phyloP scores from a whole-genome alignment of 2,329 filamentous ascomycete species.

The Aureobasidium pullulans region DNA sequence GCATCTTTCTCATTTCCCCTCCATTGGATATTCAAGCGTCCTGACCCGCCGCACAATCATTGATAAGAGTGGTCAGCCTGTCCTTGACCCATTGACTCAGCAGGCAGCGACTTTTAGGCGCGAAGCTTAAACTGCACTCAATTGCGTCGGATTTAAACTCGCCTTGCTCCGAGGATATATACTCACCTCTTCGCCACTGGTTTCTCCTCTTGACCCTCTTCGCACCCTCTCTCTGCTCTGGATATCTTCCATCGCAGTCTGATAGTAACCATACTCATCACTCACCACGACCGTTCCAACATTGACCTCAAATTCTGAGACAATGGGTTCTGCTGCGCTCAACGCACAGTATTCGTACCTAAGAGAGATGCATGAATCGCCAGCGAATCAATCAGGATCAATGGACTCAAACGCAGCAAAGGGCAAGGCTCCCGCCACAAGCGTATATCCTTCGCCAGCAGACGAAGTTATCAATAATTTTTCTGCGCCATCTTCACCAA shows the following conservation, averaged over 20 bases:
- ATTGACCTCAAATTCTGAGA: not conserved
- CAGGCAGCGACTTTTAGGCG: conserved; percentile 13
- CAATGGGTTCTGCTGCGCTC: conserved; percentile 9
- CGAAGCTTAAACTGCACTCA: conserved; percentile 6
- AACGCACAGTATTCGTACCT: conserved; percentile 2
- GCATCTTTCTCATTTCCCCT: not conserved
- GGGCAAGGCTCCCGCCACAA: conserved; percentile 1
- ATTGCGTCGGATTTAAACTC: conserved; percentile 9
- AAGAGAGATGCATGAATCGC: conserved; percentile 10
- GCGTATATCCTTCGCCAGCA: conserved; percentile 12
- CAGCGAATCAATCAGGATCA: not conserved
- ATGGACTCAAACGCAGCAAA: not conserved
- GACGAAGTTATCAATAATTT: conserved; percentile 3
- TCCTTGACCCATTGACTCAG: conserved; percentile 12
- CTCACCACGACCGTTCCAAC: not conserved
- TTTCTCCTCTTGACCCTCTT: not conserved
- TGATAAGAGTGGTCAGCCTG: not conserved
- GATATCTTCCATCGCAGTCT: not conserved
- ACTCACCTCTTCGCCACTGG: conserved; percentile 5
- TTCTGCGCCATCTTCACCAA: not conserved
- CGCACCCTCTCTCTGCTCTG: not conserved
- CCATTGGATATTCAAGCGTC: not conserved
- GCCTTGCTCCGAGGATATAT: conserved; percentile 5
- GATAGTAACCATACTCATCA: not conserved
- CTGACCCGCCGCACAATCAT: not conserved